These are phyloP conservation scores for Scleroderma bovista DNA, from an alignment of 768 basidiomycete species.

Conservation along the genomic window DNA sequence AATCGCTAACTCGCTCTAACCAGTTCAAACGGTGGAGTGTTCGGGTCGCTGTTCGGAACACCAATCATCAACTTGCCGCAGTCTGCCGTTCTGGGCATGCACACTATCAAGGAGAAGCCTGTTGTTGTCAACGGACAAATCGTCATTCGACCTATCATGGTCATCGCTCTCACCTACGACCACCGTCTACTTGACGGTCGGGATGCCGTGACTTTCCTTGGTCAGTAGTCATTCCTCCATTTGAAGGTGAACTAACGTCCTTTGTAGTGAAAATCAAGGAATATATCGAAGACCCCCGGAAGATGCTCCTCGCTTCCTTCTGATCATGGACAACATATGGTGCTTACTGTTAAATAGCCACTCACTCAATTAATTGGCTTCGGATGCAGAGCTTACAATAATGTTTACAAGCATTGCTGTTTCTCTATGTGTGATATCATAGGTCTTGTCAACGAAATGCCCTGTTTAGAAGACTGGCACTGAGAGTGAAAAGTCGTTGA, in stretches of 20 bases:
- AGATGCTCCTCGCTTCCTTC: slow-evolving; percentile 62
- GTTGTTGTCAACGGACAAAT: slow-evolving; percentile 94
- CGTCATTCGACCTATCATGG: slow-evolving; percentile 96
- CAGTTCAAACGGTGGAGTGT: slow-evolving; percentile 98
- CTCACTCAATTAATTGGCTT: too few species aligned
- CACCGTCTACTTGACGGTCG: slow-evolving; percentile 93
- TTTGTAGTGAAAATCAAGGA: slow-evolving; percentile 79
- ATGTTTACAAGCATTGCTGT: too few species aligned
- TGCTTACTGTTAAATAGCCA: too few species aligned
- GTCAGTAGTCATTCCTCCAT: slow-evolving; percentile 39
- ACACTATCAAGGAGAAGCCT: slow-evolving; percentile 86
- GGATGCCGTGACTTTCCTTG: slow-evolving; percentile 96
- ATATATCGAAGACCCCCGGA: slow-evolving; percentile 91
- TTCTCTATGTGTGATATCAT: too few species aligned
- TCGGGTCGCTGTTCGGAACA: slow-evolving; percentile 95
- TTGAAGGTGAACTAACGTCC: slow-evolving; percentile 2
- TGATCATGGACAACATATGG: not conserved
- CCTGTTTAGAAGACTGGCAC: too few species aligned
- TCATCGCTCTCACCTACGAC: slow-evolving; percentile 91
- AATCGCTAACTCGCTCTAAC: slow-evolving; percentile 1
- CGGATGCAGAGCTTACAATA: too few species aligned
- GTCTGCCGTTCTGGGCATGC: slow-evolving; percentile 94
- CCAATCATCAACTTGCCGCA: slow-evolving; percentile 98
- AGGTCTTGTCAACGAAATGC: too few species aligned
- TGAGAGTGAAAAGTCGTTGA: too few species aligned